phyloP scores from a whole-genome alignment of 805 yeast genomes.

The Starmerella stigmatis region DNA sequence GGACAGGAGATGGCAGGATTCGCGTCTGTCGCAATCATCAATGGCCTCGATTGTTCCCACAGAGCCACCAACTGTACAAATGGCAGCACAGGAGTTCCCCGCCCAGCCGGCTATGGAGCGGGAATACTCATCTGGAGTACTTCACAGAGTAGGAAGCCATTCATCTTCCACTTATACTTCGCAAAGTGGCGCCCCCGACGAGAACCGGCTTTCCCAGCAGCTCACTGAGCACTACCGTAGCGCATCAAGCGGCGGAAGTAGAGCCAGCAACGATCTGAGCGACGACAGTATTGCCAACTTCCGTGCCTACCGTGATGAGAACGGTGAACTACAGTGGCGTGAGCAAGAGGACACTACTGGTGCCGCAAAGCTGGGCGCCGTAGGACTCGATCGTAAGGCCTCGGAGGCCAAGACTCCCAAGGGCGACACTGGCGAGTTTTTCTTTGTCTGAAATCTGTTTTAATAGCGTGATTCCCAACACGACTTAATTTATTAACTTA shows the following conservation, averaged over 20 bases:
- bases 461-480: background rate
- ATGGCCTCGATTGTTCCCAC: constrained; percentile 70
- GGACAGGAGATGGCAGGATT: constrained; percentile 36
- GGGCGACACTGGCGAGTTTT: constrained; percentile 29
- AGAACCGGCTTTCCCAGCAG: constrained; percentile 8
- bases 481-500: background rate
- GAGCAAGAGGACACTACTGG: constrained; percentile 12
- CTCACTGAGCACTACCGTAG: constrained; percentile 27
- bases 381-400: constrained; percentile 26
- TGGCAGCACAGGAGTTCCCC: constrained; percentile 41
- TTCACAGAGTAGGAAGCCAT: constrained; percentile 29
- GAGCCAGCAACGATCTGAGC: constrained; percentile 19
- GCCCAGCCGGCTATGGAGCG: constrained; percentile 20
- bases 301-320: constrained; percentile 28
- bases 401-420: constrained; percentile 28
- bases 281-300: constrained; percentile 24
- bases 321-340: constrained; percentile 30
- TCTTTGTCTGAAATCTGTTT: constrained; percentile 25
- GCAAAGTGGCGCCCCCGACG: constrained; percentile 4
- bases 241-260: constrained; percentile 28
- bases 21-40: constrained; percentile 56
- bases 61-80: constrained; percentile 64
- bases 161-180: constrained; percentile 25
- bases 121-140: constrained; percentile 30
- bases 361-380: constrained; percentile 13